Evolutionary conservation across 805 yeast species (phyloP).

Genomic region (Danielia reshetovae): DNA sequence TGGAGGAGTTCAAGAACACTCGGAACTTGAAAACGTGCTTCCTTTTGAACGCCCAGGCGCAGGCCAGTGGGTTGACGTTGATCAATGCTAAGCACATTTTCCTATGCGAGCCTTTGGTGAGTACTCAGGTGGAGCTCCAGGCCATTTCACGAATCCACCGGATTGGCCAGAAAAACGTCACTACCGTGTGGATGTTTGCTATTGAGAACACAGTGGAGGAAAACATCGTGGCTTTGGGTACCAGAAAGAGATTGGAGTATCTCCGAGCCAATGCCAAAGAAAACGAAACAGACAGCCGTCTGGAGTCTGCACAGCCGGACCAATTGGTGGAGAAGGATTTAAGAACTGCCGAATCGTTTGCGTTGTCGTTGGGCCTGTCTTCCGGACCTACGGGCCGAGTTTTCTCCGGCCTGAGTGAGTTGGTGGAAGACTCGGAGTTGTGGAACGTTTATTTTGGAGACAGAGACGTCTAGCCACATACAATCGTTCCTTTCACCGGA

Average conservation of each 20-base stretch:
- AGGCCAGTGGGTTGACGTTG: slow-evolving; percentile 87
- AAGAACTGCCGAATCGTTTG: slow-evolving; percentile 16
- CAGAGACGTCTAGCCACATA: neutral
- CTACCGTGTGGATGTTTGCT: slow-evolving; percentile 91
- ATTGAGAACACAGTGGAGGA: slow-evolving; percentile 86
- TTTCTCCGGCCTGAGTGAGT: slow-evolving; percentile 8
- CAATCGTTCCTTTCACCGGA: neutral
- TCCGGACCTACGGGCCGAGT: neutral
- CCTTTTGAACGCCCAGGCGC: slow-evolving; percentile 76
- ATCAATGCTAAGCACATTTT: slow-evolving; percentile 92
- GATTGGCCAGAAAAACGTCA: slow-evolving; percentile 79
- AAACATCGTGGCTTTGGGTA: slow-evolving; percentile 67
- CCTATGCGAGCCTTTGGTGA: slow-evolving; percentile 87
- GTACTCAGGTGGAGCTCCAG: slow-evolving; percentile 82
- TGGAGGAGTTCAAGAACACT: slow-evolving; percentile 56
- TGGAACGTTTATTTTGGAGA: slow-evolving; percentile 13
- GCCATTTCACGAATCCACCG: slow-evolving; percentile 91
- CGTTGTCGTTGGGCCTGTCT: slow-evolving; percentile 10
- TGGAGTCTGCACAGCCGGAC: slow-evolving; percentile 1
- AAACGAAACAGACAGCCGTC: slow-evolving; percentile 2
- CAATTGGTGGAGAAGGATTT: slow-evolving; percentile 10
- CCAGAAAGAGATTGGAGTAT: slow-evolving; percentile 53
- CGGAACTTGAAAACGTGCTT: slow-evolving; percentile 72
- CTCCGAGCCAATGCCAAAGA: slow-evolving; percentile 17
- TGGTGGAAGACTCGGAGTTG: slow-evolving; percentile 12